phyloP scores from a whole-genome alignment of 345 rosid species.

The Lepidium sativum region DNA sequence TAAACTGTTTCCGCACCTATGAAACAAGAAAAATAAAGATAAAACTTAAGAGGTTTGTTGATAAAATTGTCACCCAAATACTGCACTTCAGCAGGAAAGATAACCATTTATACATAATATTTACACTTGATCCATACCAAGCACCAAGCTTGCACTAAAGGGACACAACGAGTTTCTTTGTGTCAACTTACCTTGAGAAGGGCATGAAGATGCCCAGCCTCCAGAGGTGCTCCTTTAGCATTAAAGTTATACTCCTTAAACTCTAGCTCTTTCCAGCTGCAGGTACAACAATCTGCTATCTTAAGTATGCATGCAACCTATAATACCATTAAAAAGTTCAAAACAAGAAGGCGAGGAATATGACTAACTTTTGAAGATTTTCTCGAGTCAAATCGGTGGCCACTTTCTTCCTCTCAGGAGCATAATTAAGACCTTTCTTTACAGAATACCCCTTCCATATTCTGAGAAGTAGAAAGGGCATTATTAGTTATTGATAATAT shows the following conservation, averaged over 20 bases:
- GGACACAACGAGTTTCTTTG: background rate
- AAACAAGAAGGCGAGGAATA: background rate
- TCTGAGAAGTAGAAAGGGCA: background rate
- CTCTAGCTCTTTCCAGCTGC: conserved; percentile 74
- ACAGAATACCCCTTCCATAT: conserved; percentile 15
- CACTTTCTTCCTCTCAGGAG: conserved; percentile 62
- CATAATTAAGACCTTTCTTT: conserved; percentile 66
- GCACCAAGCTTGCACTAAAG: background rate
- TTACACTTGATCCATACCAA: background rate
- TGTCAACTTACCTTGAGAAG: conserved; percentile 53
- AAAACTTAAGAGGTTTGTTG: background rate
- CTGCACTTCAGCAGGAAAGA: background rate
- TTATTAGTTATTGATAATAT: background rate
- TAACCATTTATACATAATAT: background rate
- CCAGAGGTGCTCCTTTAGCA: conserved; percentile 77
- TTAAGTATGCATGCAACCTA: background rate
- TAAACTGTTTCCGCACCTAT: conserved; percentile 69
- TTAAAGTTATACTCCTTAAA: conserved; percentile 86
- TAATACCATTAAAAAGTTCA: background rate
- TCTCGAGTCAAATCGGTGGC: conserved; percentile 91
- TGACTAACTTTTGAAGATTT: conserved; percentile 59
- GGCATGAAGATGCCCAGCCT: conserved; percentile 86
- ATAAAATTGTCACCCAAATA: background rate
- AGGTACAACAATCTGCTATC: background rate
- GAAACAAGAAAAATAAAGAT: background rate